Evolutionary conservation across 305 asterid species (phyloP).

Genomic region (Petunia hybrid): DNA sequence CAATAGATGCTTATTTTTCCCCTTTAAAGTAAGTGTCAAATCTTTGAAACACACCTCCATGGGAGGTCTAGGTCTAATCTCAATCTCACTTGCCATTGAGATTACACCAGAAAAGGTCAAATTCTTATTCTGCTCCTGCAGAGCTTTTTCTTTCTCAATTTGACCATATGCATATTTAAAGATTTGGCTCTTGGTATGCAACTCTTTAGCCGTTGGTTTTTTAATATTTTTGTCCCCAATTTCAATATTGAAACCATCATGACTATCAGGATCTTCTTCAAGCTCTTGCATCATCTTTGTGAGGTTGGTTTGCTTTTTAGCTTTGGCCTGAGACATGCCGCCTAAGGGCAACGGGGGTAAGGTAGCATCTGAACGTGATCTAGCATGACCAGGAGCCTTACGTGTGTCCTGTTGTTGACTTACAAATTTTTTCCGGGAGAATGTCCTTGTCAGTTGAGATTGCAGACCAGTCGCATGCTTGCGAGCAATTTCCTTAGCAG

Average conservation of each 20-base stretch:
- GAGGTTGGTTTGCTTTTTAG: conserved; percentile 62
- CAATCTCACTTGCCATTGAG: conserved; percentile 66
- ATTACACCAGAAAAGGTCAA: conserved; percentile 80
- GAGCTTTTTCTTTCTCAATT: conserved; percentile 79
- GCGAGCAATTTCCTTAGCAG: conserved; percentile 72
- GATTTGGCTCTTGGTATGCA: conserved; percentile 83
- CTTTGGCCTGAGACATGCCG: conserved; percentile 47
- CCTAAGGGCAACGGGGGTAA: conserved; percentile 57
- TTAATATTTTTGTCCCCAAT: conserved; percentile 73
- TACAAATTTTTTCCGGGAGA: conserved; percentile 71
- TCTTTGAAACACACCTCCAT: conserved; percentile 81
- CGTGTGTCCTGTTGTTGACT: conserved; percentile 41
- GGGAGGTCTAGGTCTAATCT: conserved; percentile 63
- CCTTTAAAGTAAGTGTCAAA: conserved; percentile 75
- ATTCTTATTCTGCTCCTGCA: conserved; percentile 70
- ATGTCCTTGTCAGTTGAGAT: conserved; percentile 69
- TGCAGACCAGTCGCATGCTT: conserved; percentile 62
- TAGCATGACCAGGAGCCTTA: conserved; percentile 51
- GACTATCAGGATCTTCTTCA: conserved; percentile 67
- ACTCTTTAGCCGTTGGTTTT: conserved; percentile 60
- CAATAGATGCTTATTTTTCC: conserved; percentile 74
- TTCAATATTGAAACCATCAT: conserved; percentile 69
- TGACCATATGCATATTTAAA: conserved; percentile 84
- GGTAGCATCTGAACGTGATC: conserved; percentile 61
- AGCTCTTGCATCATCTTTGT: conserved; percentile 77